phyloP scores from a whole-genome alignment of 805 yeast genomes.

The Candida cerambycidarum region DNA sequence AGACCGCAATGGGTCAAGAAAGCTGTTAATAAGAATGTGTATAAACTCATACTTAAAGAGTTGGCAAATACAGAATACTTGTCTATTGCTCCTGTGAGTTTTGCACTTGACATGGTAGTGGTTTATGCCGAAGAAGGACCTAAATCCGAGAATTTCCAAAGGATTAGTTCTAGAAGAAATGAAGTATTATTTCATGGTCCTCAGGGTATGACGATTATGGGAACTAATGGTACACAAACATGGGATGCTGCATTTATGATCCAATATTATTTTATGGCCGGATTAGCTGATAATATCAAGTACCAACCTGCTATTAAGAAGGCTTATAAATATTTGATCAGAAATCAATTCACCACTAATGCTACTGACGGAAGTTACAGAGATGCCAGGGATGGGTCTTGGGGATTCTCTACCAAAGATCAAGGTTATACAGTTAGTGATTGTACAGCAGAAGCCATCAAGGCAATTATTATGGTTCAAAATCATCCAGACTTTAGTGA shows the following conservation, averaged over 20 bases:
- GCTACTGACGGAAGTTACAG: slow-evolving; percentile 77
- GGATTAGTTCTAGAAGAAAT: slow-evolving; percentile 57
- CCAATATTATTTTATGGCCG: slow-evolving; percentile 79
- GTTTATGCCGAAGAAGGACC: slow-evolving; percentile 68
- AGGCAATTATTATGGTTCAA: slow-evolving; percentile 90
- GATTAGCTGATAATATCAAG: slow-evolving; percentile 67
- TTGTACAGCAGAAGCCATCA: slow-evolving; percentile 94
- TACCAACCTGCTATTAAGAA: slow-evolving; percentile 61
- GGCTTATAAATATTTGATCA: slow-evolving; percentile 69
- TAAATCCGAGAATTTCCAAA: slow-evolving; percentile 58
- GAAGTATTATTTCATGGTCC: slow-evolving; percentile 85
- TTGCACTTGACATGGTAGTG: slow-evolving; percentile 78
- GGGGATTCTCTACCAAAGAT: slow-evolving; percentile 94
- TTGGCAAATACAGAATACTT: slow-evolving; percentile 73
- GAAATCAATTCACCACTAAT: slow-evolving; percentile 83
- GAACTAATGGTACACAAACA: slow-evolving; percentile 95
- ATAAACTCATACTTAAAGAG: slow-evolving; percentile 71
- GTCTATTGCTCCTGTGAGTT: slow-evolving; percentile 92
- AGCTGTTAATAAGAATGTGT: slow-evolving; percentile 50
- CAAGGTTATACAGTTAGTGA: slow-evolving; percentile 98
- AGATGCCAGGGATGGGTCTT: slow-evolving; percentile 83
- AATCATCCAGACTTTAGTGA: slow-evolving; percentile 54
- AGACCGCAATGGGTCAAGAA: slow-evolving; percentile 74
- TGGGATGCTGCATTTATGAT: slow-evolving; percentile 96
- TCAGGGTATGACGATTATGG: slow-evolving; percentile 90